Conservation (phyloP, 176 grass and related monocot genomes). For the Triticum turgidum region DNA sequence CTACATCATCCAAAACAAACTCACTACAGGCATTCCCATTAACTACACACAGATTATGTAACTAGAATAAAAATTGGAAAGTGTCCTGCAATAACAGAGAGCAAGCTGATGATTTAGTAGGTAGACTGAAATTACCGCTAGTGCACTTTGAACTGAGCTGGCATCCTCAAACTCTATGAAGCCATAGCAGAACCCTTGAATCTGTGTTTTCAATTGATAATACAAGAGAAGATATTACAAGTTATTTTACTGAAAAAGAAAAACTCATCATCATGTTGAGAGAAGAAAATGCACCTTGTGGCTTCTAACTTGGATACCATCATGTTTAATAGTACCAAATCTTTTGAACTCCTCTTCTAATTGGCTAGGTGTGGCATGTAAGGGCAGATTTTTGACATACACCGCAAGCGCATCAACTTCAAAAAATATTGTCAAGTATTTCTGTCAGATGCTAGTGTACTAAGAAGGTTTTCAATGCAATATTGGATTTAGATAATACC, state of each 20-base stretch:
- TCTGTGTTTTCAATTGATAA: conserved; percentile 46
- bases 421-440: conserved; percentile 18
- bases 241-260: background rate
- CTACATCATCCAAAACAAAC: background rate
- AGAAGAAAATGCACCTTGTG: conserved; percentile 59
- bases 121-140: conserved; percentile 55
- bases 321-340: conserved; percentile 74
- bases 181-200: conserved; percentile 94
- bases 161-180: conserved; percentile 95
- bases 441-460: conserved; percentile 14
- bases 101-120: background rate
- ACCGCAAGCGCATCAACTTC: conserved; percentile 78
- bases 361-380: conserved; percentile 66
- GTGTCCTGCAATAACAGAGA: background rate
- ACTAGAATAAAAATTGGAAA: background rate
- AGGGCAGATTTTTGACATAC: conserved; percentile 73
- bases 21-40: background rate
- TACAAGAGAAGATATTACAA: background rate
- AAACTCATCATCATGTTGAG: background rate
- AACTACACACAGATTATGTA: background rate
- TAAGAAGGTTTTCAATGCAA: background rate
- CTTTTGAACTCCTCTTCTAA: conserved; percentile 87
- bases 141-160: conserved; percentile 75
- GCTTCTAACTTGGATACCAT: conserved; percentile 99
- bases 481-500: conserved; percentile 45